These are phyloP conservation scores for Huntiella savannae DNA, from an alignment of 2,329 filamentous ascomycete species.

Conservation along the genomic window DNA sequence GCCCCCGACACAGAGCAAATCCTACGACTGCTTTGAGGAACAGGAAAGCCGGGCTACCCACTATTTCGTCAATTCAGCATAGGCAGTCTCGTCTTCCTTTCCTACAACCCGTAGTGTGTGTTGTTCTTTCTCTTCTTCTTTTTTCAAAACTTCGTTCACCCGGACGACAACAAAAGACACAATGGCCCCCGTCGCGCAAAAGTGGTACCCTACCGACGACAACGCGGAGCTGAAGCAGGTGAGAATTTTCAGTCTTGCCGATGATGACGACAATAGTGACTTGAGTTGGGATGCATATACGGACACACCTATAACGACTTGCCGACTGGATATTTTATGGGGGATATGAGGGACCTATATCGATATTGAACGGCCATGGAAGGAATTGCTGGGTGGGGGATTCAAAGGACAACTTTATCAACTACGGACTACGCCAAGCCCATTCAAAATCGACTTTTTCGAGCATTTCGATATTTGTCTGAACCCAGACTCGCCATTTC, in stretches of 20 bases:
- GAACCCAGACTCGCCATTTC: background rate
- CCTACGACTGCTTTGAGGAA: slow-evolving; percentile 4
- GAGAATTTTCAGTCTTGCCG: slow-evolving; percentile 28
- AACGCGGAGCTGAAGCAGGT: slow-evolving; percentile 83
- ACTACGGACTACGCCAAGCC: background rate
- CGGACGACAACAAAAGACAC: slow-evolving; percentile 21
- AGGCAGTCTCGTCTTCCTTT: slow-evolving; percentile 16
- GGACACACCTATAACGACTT: slow-evolving; percentile 3
- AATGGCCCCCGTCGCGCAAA: slow-evolving; percentile 67
- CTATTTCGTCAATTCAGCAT: slow-evolving; percentile 11
- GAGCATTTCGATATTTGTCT: background rate
- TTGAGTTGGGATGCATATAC: slow-evolving; percentile 7
- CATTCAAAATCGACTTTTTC: background rate
- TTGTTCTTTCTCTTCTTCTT: slow-evolving; percentile 11
- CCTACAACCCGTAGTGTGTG: slow-evolving; percentile 11
- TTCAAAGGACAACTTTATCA: background rate
- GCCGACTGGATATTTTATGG: background rate
- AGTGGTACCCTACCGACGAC: slow-evolving; percentile 97
- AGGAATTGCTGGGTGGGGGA: background rate
- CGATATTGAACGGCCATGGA: background rate
- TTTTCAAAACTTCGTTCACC: slow-evolving; percentile 11
- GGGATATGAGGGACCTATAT: background rate
- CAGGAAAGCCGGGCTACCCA: slow-evolving; percentile 9
- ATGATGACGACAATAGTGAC: slow-evolving; percentile 14
- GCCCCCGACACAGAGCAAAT: slow-evolving; percentile 11